A percentile compares a stretch with the other conserved stretches of the same genome.
Evolutionary conservation across 2,329 filamentous ascomycete genomes (phyloP).

Genomic region (Rhinocladiella mackenziei): DNA sequence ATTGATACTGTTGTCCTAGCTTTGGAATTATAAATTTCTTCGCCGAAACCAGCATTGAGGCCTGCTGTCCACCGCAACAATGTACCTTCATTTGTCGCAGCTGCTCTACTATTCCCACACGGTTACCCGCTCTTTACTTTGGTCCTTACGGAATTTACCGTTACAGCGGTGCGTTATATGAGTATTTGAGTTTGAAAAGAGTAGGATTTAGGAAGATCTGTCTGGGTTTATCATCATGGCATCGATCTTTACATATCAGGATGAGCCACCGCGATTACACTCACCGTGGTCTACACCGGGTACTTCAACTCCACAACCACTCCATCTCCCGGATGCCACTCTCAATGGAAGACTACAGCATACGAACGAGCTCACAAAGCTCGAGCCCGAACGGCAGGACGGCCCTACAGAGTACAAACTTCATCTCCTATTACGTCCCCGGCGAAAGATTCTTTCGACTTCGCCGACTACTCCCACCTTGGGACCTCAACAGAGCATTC

Average conservation of each 20-base stretch:
- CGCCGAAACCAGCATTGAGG: not conserved
- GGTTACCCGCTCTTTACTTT: constrained; percentile 46
- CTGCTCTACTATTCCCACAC: constrained; percentile 49
- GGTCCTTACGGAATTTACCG: constrained; percentile 4
- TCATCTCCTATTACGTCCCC: constrained; percentile 75
- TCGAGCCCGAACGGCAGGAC: constrained; percentile 87
- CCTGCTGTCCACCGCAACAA: constrained; percentile 30
- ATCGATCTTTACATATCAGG: constrained; percentile 93
- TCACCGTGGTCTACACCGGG: constrained; percentile 77
- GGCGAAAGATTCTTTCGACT: constrained; percentile 67
- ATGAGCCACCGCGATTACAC: constrained; percentile 78
- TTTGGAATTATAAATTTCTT: constrained; percentile 2
- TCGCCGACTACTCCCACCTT: constrained; percentile 52
- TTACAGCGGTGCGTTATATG: constrained; percentile 17
- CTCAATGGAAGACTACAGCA: constrained; percentile 40
- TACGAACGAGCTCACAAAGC: constrained; percentile 60
- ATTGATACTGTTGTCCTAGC: not conserved
- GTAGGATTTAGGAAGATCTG: constrained; percentile 1
- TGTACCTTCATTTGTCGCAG: constrained; percentile 49
- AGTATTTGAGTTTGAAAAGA: constrained; percentile 5
- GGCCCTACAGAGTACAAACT: constrained; percentile 96
- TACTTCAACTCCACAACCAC: constrained; percentile 39
- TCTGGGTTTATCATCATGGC: constrained; percentile 53
- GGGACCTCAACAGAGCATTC: constrained; percentile 32
- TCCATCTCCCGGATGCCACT: constrained; percentile 28